Base-by-base conservation (phyloP, 352 stramenopile genomes). In the Globisporangium megalacanthum region DNA sequence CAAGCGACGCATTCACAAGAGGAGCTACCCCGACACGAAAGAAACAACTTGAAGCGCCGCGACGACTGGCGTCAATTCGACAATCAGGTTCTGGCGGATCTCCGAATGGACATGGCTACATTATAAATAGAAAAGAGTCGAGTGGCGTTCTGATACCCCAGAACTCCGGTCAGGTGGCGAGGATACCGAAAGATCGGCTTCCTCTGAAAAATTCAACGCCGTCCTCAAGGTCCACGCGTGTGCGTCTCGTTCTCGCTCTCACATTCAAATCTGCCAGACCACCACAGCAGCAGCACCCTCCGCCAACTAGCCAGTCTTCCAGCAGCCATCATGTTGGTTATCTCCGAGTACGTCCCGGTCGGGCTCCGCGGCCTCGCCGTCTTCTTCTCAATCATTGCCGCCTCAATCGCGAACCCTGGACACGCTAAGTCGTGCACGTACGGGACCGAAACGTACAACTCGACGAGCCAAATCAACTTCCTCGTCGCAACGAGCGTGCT, bases 381-480 rank as follows among this genome's bases (percentile, higher is more conserved):
- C 46, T 17, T 80, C 9, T 65, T 86, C 3, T 58, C 74, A 17
- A 41, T 84, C 45, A 64, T 87, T 48, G 60, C 77, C 6, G 62
- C 70, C 9, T 61, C 66, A 17, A 78, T 67, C 1, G 76, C 69
- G 2, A 62, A 66, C 15, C 62, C 65, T 0, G 66, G 79, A 15
- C 66, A 76, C 47, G 69, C 84, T 63, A 79, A 77, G 58, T 75
- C 64, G 37, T 89, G 79, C 49, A 64, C 65, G 35, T 83, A 79
- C 36, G 74, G 72, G 36, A 68, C 79, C 45, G 64, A 71, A 29
- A 54, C 74, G 60, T 87, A 81, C 67, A 70, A 66, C 55, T 89
- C 76, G 25, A 53, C 69, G 42, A 64, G 66, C 9, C 76, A 86
- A 31, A 62, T 87, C 39, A 81, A 86, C 63, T 87, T 87, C 53